Percentiles rank a stretch among this genome's conserved stretches.
Conservation (phyloP, 2,329 filamentous ascomycete species). For the Diplodia scrobiculata region DNA sequence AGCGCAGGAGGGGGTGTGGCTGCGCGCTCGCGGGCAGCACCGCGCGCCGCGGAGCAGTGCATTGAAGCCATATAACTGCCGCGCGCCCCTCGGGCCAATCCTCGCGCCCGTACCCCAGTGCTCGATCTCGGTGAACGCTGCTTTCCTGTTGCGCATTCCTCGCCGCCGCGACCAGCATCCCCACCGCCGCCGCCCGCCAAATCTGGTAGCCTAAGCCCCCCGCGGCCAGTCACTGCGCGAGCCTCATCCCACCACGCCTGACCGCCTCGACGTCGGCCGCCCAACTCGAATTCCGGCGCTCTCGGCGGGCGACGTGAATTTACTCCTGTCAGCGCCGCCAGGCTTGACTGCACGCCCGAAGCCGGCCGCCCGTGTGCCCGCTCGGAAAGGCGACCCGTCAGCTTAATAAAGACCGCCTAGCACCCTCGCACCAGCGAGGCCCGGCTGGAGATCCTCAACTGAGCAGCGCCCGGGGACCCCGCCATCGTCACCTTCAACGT, state of each 20-base stretch:
- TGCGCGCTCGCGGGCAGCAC: constrained; percentile 16
- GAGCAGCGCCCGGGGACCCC: constrained; percentile 29
- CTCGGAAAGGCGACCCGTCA: constrained; percentile 22
- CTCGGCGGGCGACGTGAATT: constrained; percentile 23
- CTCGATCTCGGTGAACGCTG: constrained; percentile 24
- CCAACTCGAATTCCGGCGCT: constrained; percentile 28
- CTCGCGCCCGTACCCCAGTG: constrained; percentile 19
- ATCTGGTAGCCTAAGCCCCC: constrained; percentile 22
- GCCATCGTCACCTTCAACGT: constrained; percentile 27
- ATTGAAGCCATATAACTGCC: constrained; percentile 14
- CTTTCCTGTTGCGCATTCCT: constrained; percentile 11
- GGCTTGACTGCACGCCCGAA: constrained; percentile 21
- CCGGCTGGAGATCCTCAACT: constrained; percentile 26
- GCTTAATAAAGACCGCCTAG: constrained; percentile 27
- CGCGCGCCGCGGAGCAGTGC: constrained; percentile 11
- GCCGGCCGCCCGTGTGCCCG: constrained; percentile 19
- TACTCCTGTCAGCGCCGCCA: constrained; percentile 19
- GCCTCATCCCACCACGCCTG: constrained; percentile 27
- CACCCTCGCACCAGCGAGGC: constrained; percentile 19
- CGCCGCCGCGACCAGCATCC: constrained; percentile 26
- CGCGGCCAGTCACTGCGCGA: constrained; percentile 24
- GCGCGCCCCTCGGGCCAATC: constrained; percentile 25
- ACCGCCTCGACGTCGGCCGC: constrained; percentile 25
- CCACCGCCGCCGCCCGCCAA: constrained; percentile 18
- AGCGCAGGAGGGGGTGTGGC: constrained; percentile 25